phyloP scores from a whole-genome alignment of 495 filamentous ascomycete genomes.

The Penicillium salamii region DNA sequence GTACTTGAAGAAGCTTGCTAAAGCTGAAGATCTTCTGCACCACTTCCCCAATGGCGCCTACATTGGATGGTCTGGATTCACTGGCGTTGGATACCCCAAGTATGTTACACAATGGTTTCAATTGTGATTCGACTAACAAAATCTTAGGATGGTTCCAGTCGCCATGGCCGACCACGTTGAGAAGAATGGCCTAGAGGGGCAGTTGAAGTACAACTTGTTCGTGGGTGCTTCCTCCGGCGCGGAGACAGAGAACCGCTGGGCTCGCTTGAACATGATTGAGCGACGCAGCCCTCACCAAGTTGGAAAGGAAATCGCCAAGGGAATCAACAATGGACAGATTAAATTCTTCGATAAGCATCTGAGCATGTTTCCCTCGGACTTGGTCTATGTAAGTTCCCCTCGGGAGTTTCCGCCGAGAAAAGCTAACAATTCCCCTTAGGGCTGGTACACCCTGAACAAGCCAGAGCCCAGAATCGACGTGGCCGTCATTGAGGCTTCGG shows the following conservation, averaged over 20 bases:
- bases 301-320: constrained; percentile 86
- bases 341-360: constrained; percentile 92
- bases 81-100: constrained; percentile 89
- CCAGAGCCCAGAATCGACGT: constrained; percentile 74
- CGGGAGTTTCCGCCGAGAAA: constrained; percentile 9
- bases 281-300: constrained; percentile 84
- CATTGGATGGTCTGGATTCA: constrained; percentile 89
- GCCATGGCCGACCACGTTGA: constrained; percentile 88
- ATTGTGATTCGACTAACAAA: neutral
- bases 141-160: constrained; percentile 70
- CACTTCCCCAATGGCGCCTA: constrained; percentile 80
- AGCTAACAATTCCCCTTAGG: constrained; percentile 35
- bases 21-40: constrained; percentile 74
- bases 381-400: constrained; percentile 64
- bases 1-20: constrained; percentile 75
- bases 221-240: constrained; percentile 86
- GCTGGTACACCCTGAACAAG: constrained; percentile 79
- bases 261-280: constrained; percentile 82
- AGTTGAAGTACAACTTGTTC: constrained; percentile 82
- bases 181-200: constrained; percentile 79
- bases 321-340: constrained; percentile 85
- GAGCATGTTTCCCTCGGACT: constrained; percentile 87
- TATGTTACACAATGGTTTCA: constrained; percentile 37
- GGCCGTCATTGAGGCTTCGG: constrained; percentile 80
- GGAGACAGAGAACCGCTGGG: constrained; percentile 92